Base-by-base conservation (phyloP, 2,329 filamentous ascomycete genomes). In the Dactylellina parvicollis region DNA sequence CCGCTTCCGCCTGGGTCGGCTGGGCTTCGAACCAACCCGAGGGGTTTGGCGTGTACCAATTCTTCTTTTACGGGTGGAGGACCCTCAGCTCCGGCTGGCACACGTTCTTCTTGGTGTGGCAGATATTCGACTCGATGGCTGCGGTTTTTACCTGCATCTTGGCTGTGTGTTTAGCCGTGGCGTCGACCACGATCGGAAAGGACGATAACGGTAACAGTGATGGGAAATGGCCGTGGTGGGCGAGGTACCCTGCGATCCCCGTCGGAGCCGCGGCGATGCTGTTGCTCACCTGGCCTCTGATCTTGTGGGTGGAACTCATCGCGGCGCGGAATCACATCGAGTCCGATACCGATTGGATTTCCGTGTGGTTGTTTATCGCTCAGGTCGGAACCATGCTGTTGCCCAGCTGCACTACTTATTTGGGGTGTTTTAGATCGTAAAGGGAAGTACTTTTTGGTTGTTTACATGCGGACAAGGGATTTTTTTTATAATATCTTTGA, bases 1-100 rank as follows among this genome's bases (percentile, higher is more conserved):
- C 59, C 9, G 65, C 55, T n/a, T 44, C 65, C 8, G 22, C 65
- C 14, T 70, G 65, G 65, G 42, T 34, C 9, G 30, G 38, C 24
- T 70, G 65, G 65, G 60, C 65, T 14, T 67, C 56, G 18, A 67
- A 67, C 28, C 59, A 52, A 20, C 28, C 4, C 12, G 65, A 66
- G 22, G 59, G 65, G 18, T 64, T 38, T 28, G 65, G 65, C 12
- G 46, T 26, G 2, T 70, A 56, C 24, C 59, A 66, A n/a, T 67
- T 70, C 44, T 70, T 70, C 14, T 70, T 65, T 20, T 70, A 57
- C 10, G 55, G 55, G 4, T 60, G 55, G 55, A 5, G 42, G 4
- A 59, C 62, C 9, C 38, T 62, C 1, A 28, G 4, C 34, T 20
- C 47, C 10, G 47, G 47, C 47, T 50, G 47, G 47, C 47, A 50